Percentiles rank a stretch among this genome's conserved stretches.
These are phyloP conservation scores for Botrytis sinoallii DNA, from an alignment of 2,329 filamentous ascomycete species.

Conservation along the genomic window DNA sequence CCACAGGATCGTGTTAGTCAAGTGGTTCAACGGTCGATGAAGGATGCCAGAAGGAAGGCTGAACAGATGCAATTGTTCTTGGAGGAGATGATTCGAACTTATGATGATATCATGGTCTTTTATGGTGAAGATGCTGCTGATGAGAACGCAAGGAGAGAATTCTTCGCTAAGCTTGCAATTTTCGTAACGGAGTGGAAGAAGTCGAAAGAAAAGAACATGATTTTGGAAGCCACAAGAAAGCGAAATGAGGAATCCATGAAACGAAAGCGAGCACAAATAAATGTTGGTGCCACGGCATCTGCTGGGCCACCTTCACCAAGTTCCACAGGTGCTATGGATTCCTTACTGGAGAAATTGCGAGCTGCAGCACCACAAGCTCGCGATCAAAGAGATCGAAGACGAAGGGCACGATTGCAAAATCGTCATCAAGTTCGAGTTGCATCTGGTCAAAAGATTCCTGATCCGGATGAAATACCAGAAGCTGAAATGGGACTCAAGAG, in stretches of 20 bases:
- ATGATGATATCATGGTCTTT: conserved; percentile 93
- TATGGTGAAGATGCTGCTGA: conserved; percentile 93
- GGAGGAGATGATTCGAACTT: conserved; percentile 86
- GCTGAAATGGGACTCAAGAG: conserved; percentile 52
- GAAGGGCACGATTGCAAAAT: conserved; percentile 85
- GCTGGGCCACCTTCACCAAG: conserved; percentile 60
- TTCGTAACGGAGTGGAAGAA: conserved; percentile 96
- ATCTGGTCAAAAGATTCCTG: conserved; percentile 84
- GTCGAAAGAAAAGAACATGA: conserved; percentile 87
- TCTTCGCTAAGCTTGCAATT: conserved; percentile 87
- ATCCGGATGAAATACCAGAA: conserved; percentile 61
- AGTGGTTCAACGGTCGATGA: conserved; percentile 90
- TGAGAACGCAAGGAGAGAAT: conserved; percentile 89
- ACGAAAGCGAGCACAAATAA: conserved; percentile 73
- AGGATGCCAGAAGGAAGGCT: conserved; percentile 91
- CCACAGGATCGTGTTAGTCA: conserved; percentile 92
- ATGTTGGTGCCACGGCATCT: conserved; percentile 44
- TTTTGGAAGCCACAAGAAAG: conserved; percentile 74
- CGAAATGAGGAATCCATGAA: conserved; percentile 91
- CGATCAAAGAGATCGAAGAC: conserved; percentile 83
- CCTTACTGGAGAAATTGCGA: conserved; percentile 87
- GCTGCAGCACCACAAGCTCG: conserved; percentile 86
- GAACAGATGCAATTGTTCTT: conserved; percentile 93
- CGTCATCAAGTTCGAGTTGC: conserved; percentile 85
- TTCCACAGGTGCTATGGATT: conserved; percentile 91